Base-by-base conservation (phyloP, 768 basidiomycete genomes). In the Trametes maxima region DNA sequence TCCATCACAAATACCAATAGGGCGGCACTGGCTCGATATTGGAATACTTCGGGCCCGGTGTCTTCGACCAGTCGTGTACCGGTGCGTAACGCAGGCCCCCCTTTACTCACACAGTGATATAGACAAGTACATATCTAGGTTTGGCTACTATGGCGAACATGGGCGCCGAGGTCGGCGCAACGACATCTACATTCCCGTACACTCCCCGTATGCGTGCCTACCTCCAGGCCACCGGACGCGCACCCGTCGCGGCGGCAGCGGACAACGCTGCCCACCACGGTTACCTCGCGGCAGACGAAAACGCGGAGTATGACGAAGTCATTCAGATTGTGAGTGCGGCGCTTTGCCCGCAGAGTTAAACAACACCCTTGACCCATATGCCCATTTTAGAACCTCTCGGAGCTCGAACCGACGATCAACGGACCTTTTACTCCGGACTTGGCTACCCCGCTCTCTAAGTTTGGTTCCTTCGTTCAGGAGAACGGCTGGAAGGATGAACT, bases 141-240 rank as follows among this genome's bases (percentile, higher is more conserved):
- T 77, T 97, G 55, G 97, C 96, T 1, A 98, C 97, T 1, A 90
- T 99, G 57, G 90, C 93, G 45, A 98, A 99, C 75, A 99, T 98
- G 97, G 97, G 97, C 52, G 97, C 97, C 13, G 97, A 99, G 79
- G 95, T 98, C n/a, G 97, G 97, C 40, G 97, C 97, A n/a, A 99
- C 97, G 1, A 98, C 97, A 0, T 96, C 95, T 1, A 94, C 91
- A 6, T 99, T 99, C 82, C 95, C 96, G 5, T 99, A 98, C 76
- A 94, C 94, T 16, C 75, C 84, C 17, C 85, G 86, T 69, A 98
- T 98, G 96, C 82, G 86, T 35, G 80, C 85, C 37, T 99, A 98
- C 76, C 85, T 99, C 33, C 80, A 84, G 64, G 95, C 95, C 19
- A 99, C 97, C 10, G 89, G 93, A 50, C 87, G 97, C 58, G 86